Base-by-base conservation (phyloP, 495 filamentous ascomycete genomes). In the Tetracladium marchalianum region DNA sequence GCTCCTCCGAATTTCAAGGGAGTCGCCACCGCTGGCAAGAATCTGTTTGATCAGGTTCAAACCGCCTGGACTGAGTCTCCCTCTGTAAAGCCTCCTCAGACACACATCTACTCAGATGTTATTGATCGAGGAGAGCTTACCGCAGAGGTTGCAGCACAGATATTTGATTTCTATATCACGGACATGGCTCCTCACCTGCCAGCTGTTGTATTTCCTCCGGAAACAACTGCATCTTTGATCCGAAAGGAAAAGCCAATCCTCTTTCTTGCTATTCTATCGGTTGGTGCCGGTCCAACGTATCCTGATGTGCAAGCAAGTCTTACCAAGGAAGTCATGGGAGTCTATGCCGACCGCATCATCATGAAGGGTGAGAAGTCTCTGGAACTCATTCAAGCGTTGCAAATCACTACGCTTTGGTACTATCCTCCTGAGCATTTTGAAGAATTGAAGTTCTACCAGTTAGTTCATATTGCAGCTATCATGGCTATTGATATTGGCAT, bases 401-500 rank as follows among this genome's bases (percentile, higher is more conserved):
- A 87, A 31, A 66, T 95, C 16, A 67, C 70, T 19, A 76, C 77
- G 12, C 71, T 83, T 18, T 95, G 86, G 85, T 95, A 95, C 54
- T 81, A 76, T 52, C 84, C 87, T 13, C 87, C 89, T 1, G 82
- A 90, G 43, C 72, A 82, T 44, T 84, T 80, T 40, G 87, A 94
- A 47, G 85, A 95, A 63, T 72, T 92, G 52, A 93, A 92, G 56
- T 95, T 90, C 58, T 93, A 93, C 61, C 85, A 90, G 63, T 69
- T 93, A 43, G 79, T 86, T 19, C 85, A 95, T 55, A 75, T 90
- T 42, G 86, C 88, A 6, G 84, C 86, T 31, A 69, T 84, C 33
- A 83, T 96, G 78, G 85, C 80, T 11, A 80, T 96, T 54, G 92
- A 98, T 58, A 72, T 96, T 35, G 90, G 89, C 0, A 73, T 97